Evolutionary conservation across 805 yeast species (phyloP).

Genomic region (Wickerhamiella sergipiensis): DNA sequence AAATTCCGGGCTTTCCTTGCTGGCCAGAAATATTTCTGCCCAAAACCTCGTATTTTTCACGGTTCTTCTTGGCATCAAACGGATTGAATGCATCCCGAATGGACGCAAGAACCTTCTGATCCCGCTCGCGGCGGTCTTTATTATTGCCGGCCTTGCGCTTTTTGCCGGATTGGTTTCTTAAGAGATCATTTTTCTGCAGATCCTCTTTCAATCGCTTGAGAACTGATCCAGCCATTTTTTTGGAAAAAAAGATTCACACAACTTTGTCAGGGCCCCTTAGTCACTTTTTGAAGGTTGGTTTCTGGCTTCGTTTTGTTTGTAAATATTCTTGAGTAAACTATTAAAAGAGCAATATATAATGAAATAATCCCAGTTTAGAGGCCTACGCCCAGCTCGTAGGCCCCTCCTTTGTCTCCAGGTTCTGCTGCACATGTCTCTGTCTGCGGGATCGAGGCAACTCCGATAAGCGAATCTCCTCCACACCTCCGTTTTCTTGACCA

Average conservation of each 20-base stretch:
- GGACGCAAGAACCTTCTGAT: slow-evolving; percentile 35
- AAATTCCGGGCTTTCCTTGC: slow-evolving; percentile 46
- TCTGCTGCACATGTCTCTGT: too few relatives aligned
- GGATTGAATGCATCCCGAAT: slow-evolving; percentile 82
- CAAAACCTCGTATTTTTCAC: slow-evolving; percentile 41
- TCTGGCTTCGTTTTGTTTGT: too few relatives aligned
- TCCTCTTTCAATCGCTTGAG: slow-evolving; percentile 16
- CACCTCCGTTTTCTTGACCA: too few relatives aligned
- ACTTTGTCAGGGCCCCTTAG: neutral
- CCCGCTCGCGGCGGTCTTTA: slow-evolving; percentile 37
- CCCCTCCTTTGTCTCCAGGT: too few relatives aligned
- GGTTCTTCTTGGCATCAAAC: slow-evolving; percentile 64
- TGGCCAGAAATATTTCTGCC: slow-evolving; percentile 18
- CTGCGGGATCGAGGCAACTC: too few relatives aligned
- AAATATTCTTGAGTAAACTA: too few relatives aligned
- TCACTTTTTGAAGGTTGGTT: too few relatives aligned
- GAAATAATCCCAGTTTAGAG: too few relatives aligned
- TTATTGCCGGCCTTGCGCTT: slow-evolving; percentile 8
- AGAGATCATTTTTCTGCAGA: slow-evolving; percentile 41
- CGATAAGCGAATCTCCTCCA: too few relatives aligned
- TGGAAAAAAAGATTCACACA: neutral
- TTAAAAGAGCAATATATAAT: too few relatives aligned
- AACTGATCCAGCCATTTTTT: slow-evolving; percentile 15
- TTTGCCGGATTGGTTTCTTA: slow-evolving; percentile 29
- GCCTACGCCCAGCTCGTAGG: too few relatives aligned